Evolutionary conservation across 257 asterid genomes (phyloP), one percentile per base, ranked within the genome.

Genomic region (Gynochthodes officinalis): DNA sequence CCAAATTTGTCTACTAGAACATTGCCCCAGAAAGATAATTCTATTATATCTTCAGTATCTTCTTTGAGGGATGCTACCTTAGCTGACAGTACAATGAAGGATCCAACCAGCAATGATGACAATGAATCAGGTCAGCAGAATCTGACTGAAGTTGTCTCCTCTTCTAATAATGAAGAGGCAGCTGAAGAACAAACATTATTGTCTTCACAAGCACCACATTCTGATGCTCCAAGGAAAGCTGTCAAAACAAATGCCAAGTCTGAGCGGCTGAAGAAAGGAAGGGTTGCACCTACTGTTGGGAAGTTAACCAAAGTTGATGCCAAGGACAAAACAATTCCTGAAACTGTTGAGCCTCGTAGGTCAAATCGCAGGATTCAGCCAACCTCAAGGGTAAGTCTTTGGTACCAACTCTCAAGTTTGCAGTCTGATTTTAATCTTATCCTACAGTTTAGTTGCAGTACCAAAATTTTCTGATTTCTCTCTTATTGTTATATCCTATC

Each of bases 341-440:
- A 89, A 71, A 81, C 16, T 58, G 58, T 71, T 66, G 99, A 89
- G 78, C 97, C 98, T 52, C 97, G 99, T 73, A 85, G 99, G 79
- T 95, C 99, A 72, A 89, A 86, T 75, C 96, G 99, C 76, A 87
- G 86, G 73, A 95, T 90, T 81, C 98, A 92, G 83, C 99, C 99
- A 35, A 95, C 99, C 43, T 95, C 98, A 35, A 84, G 98, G 97
- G 99, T 92, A 84, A 82, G 82, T 42, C 52, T 37, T 25, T 18
- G 16, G 37, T 67, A 35, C 35, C n/a, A 39, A 58, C 57, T 27
- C 58, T 50, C 12, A 19, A 46, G 2, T 69, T 52, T 70, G 62
- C 48, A 52, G 48, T 69, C 35, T 33, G 6, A 21, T 21, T 18
- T 37, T 40, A 35, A 19, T 25, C 33, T 42, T 27, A 3, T 30